phyloP scores from a whole-genome alignment of 2,329 filamentous ascomycete species.

The Leptodontidium sp. region DNA sequence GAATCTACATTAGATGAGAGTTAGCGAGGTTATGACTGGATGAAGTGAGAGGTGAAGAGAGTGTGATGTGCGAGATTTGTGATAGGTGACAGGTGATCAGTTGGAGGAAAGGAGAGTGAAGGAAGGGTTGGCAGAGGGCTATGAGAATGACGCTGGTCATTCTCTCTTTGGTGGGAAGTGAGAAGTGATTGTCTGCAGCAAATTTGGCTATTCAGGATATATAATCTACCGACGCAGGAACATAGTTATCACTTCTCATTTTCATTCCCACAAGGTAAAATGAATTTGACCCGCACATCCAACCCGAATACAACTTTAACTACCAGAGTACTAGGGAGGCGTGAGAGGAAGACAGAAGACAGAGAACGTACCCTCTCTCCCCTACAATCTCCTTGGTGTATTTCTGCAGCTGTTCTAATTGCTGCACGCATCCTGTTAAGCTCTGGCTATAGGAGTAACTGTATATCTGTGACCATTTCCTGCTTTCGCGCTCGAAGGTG shows the following conservation, averaged over 20 bases:
- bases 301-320: not conserved
- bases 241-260: no score
- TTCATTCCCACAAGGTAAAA: no score
- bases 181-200: no score
- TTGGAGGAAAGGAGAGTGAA: no score
- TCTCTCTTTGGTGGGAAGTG: slow-evolving; percentile 9
- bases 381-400: slow-evolving; percentile 66
- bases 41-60: not conserved
- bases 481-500: slow-evolving; percentile 37
- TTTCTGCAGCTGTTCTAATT: slow-evolving; percentile 61
- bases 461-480: slow-evolving; percentile 65
- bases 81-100: no score
- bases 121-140: no score
- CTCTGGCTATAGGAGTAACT: slow-evolving; percentile 62
- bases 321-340: no score
- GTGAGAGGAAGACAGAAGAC: not conserved
- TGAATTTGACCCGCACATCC: not conserved
- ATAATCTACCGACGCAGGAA: no score
- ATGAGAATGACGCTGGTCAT: not conserved
- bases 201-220: no score
- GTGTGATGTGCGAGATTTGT: not conserved
- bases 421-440: slow-evolving; percentile 60
- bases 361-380: slow-evolving; percentile 53
- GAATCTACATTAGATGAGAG: slow-evolving; percentile 24
- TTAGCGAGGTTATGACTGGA: slow-evolving; percentile 3